Base-by-base conservation (phyloP, 2,329 filamentous ascomycete genomes). In the Pyricularia sp. region DNA sequence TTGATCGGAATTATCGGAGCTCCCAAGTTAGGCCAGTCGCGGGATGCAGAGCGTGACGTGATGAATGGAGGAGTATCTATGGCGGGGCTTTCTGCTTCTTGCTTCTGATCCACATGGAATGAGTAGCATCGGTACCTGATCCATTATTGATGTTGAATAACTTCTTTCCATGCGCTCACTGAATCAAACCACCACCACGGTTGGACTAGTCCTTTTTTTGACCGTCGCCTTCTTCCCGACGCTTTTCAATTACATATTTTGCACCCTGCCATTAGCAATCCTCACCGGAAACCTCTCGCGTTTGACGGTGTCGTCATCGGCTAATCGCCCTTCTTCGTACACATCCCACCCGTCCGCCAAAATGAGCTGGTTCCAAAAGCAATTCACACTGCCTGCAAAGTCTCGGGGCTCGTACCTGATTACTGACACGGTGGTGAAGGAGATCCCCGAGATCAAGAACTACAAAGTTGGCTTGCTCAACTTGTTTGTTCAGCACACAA, bases 401-500 rank as follows among this genome's bases (percentile, higher is more conserved):
- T 87, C 89, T 64, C 89, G 94, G 70, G 95, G 95, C 77, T 92
- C 89, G 68, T 97, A 97, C 81, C 91, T 98, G 70, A 86, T 98
- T 75, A 97, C 94, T 67, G 88, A 94, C 77, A 83, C 90, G 68
- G 86, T 98, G 69, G 73, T 88, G 30, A 82, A 84, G 66, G 83
- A 88, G 70, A 81, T 98, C 0, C 94, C 94, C 4, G 93, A 97
- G 80, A 86, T 98, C 72, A 84, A 84, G 70, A 78, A 87, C 72
- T 97, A 97, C 86, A 94, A 94, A 78, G 87, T 95, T 73, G 93
- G 93, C 64, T 81, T 97, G 70, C 82, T 98, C 71, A 89, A 97
- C 78, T 85, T 99, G 65, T 99, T 98, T 79, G 85, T 98, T 68
- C 94, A 99, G 81, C 95, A 99, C 81, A 99, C 95, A 5, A 93